Conservation (phyloP, 768 basidiomycete genomes). For the Fistulinella prunicolor region DNA sequence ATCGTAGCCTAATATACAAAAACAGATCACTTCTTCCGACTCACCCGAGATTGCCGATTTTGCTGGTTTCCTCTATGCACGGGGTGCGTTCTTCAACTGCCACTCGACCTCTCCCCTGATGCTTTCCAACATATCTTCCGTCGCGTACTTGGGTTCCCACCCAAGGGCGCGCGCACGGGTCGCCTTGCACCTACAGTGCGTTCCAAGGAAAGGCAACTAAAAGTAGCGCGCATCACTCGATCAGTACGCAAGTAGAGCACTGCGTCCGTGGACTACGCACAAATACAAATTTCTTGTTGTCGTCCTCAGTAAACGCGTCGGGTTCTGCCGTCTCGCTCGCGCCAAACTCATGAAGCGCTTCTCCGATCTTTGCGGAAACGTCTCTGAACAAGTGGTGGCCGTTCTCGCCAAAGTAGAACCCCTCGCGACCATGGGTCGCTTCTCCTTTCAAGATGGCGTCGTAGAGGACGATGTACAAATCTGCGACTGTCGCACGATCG, state of each 20-base stretch:
- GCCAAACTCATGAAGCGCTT: constrained; percentile 23
- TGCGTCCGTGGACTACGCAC: constrained; percentile 4
- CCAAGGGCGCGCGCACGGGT: constrained; percentile 23
- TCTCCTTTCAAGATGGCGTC: constrained; percentile 32
- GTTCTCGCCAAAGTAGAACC: constrained; percentile 53
- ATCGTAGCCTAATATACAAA: neutral
- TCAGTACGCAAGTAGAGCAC: neutral
- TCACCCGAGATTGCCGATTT: neutral
- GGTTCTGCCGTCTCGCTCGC: constrained; percentile 30
- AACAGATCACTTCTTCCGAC: neutral
- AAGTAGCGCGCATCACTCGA: neutral
- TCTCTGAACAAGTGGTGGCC: constrained; percentile 48
- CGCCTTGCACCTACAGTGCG: constrained; percentile 19
- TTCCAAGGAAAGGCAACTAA: constrained; percentile 21
- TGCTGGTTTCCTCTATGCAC: neutral
- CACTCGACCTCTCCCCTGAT: constrained; percentile 20
- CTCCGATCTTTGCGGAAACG: constrained; percentile 41
- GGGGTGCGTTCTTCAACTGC: constrained; percentile 8
- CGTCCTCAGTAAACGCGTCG: constrained; percentile 38
- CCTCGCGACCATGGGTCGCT: constrained; percentile 36
- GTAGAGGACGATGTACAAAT: constrained; percentile 44
- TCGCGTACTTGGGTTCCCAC: constrained; percentile 33
- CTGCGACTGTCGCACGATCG: constrained; percentile 31
- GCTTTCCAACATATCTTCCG: constrained; percentile 21
- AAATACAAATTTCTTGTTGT: constrained; percentile 2